These are phyloP conservation scores for Jamesozyma hellenica DNA, from an alignment of 805 yeast species.

Conservation along the genomic window DNA sequence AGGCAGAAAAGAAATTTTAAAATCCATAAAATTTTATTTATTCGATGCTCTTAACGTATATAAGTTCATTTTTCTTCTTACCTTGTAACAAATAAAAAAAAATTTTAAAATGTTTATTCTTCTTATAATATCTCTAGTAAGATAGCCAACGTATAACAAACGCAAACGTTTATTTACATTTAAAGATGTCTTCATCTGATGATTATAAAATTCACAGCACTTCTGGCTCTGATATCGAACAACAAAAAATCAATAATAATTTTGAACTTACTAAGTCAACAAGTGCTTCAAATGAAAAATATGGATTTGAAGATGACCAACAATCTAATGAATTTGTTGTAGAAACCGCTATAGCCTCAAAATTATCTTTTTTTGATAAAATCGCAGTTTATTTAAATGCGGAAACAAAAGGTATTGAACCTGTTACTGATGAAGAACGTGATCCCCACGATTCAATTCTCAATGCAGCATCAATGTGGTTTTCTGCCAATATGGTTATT, in stretches of 20 bases:
- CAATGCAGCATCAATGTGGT: constrained; percentile 81
- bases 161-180: too few relatives aligned
- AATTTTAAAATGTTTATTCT: too few relatives aligned
- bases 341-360: constrained; percentile 12
- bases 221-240: background rate
- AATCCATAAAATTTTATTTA: too few relatives aligned
- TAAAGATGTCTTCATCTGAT: background rate
- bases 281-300: background rate
- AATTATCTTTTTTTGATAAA: constrained; percentile 15
- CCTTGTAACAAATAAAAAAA: too few relatives aligned
- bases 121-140: too few relatives aligned
- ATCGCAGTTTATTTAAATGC: constrained; percentile 28
- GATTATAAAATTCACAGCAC: background rate
- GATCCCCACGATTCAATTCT: constrained; percentile 46
- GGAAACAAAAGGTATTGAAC: constrained; percentile 71
- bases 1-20: too few relatives aligned
- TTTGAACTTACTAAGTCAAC: too few relatives aligned
- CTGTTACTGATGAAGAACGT: constrained; percentile 70
- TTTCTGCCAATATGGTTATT: constrained; percentile 79
- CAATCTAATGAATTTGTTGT: constrained; percentile 5
- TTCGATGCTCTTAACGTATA: too few relatives aligned
- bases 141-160: too few relatives aligned
- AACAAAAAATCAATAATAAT: constrained; percentile 39
- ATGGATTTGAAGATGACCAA: background rate
- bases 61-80: too few relatives aligned